Base-by-base conservation (phyloP, 2,329 filamentous ascomycete species). In the Epichloe bromicola region DNA sequence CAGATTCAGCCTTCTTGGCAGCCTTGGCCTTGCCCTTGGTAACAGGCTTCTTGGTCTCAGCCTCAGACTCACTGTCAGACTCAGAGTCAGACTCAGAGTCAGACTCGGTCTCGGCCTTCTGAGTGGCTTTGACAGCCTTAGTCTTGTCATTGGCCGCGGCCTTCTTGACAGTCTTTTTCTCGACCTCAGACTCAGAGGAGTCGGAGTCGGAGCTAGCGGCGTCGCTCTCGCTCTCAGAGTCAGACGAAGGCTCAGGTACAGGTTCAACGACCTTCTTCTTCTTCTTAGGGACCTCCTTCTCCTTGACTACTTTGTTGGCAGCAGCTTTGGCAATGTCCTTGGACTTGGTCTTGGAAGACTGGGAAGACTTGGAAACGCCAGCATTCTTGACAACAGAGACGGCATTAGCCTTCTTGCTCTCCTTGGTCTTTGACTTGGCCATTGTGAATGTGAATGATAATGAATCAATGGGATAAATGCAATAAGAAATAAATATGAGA, bases 321-420 rank as follows among this genome's bases (percentile, higher is more conserved):
- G 76, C 71, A 54, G 74, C 71, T 75, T 86, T 85, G 60, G 80
- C 80, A 20, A 79, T 64, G 57, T 81, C 74, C 75, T 85, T 85
- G 60, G 79, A 76, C 73, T 85, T 85, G 54, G 74, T 70, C 70
- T 81, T 83, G 63, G 80, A 69, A 57, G 76, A 77, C 66, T 84
- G 75, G 55, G 78, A 73, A 49, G 81, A 65, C 75, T 88, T 89
- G 71, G 76, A 78, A 61, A 86, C 74, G 57, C 78, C 78, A 58
- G 74, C 81, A 60, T 75, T 75, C 74, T 86, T 87, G 68, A 82
- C 80, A 59, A 70, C 64, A 61, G 74, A 63, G 55, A 70, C 67
- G 58, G 75, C 63, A 71, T 79, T 79, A 58, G 68, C 73, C 65
- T 75, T 65, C 66, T 71, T 78, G 66, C 73, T 64, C 52, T 67